phyloP scores from a whole-genome alignment of 495 filamentous ascomycete species.

The Bacidia rubella region DNA sequence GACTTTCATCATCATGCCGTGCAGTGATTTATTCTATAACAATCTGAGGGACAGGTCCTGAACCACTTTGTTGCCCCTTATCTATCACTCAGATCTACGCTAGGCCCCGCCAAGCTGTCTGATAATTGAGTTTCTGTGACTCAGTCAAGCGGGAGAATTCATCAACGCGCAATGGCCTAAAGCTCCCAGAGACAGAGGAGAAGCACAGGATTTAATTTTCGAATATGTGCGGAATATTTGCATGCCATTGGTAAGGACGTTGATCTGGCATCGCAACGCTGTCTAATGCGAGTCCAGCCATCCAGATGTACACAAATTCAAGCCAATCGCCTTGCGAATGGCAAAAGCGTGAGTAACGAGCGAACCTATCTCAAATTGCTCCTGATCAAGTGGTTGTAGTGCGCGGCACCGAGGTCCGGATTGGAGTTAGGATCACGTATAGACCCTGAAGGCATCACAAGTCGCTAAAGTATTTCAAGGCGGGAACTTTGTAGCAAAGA shows the following conservation, averaged over 20 bases:
- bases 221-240: conserved; percentile 72
- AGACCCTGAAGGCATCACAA: neutral
- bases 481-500: conserved; percentile 76
- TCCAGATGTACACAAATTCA: conserved; percentile 91
- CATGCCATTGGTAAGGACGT: conserved; percentile 67
- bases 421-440: conserved; percentile 62
- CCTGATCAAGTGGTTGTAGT: conserved; percentile 38
- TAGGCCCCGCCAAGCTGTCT: too few relatives aligned
- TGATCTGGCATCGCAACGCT: too few relatives aligned
- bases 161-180: too few relatives aligned
- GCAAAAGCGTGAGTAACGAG: conserved; percentile 68
- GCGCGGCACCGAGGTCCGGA: conserved; percentile 94
- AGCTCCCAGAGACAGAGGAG: too few relatives aligned
- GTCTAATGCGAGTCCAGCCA: conserved; percentile 41
- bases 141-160: too few relatives aligned
- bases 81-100: too few relatives aligned
- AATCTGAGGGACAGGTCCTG: too few relatives aligned
- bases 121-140: too few relatives aligned
- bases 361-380: conserved; percentile 7
- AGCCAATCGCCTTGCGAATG: conserved; percentile 89
- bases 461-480: conserved; percentile 32
- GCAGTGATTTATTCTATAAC: too few relatives aligned
- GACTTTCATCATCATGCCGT: too few relatives aligned
- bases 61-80: too few relatives aligned
- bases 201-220: too few relatives aligned